A percentile compares a stretch with the other conserved stretches of the same genome.
phyloP scores from a whole-genome alignment of 2,329 filamentous ascomycete genomes.

The Didymella lethalis region DNA sequence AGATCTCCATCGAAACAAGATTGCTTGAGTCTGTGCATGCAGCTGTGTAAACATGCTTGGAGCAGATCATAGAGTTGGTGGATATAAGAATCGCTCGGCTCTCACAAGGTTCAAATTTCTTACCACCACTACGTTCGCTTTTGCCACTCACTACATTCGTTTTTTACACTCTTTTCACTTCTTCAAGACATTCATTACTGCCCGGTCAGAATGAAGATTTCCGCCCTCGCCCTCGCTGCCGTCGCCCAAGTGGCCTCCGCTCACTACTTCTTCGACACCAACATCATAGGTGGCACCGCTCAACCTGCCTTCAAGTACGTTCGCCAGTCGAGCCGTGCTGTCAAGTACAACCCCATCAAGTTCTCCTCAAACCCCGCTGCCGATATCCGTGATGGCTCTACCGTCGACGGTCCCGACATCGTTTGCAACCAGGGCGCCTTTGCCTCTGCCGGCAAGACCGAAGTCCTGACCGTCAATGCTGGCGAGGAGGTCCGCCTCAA shows the following conservation, averaged over 20 bases:
- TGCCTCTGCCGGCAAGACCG: conserved; percentile 20
- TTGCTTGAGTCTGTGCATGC: neutral
- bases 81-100: conserved; percentile 8
- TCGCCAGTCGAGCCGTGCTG: conserved; percentile 30
- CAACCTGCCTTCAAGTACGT: conserved; percentile 33
- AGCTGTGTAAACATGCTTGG: neutral
- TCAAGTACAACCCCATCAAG: conserved; percentile 39
- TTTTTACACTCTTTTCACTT: conserved; percentile 15
- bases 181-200: conserved; percentile 16
- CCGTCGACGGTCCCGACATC: conserved; percentile 34
- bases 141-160: conserved; percentile 14
- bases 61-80: conserved; percentile 1
- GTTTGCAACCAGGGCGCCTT: conserved; percentile 38
- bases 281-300: conserved; percentile 22
- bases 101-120: neutral
- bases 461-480: conserved; percentile 29
- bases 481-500: conserved; percentile 32
- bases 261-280: conserved; percentile 39
- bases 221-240: conserved; percentile 12
- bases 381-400: conserved; percentile 33
- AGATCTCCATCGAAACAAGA: conserved; percentile 7
- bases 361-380: conserved; percentile 25
- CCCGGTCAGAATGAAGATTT: conserved; percentile 22
- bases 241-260: conserved; percentile 29
- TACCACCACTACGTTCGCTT: conserved; percentile 16